Evolutionary conservation across 805 yeast species (phyloP), one percentile per base, ranked within the genome.

Genomic region (Starmerella vaccinii): DNA sequence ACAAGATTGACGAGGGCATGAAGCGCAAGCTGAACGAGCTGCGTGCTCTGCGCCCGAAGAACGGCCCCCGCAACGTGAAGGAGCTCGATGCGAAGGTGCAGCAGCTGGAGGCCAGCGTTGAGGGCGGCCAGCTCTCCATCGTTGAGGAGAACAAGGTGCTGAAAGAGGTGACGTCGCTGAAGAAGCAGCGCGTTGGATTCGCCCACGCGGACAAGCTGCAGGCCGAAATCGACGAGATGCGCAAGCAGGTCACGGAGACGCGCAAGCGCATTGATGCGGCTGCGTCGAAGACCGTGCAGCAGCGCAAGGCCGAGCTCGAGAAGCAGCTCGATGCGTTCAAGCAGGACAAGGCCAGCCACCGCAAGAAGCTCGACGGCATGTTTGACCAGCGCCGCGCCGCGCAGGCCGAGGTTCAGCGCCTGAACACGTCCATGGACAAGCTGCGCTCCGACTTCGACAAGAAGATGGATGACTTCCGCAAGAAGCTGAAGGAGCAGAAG

Each of bases 111-210:
- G 76, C 74, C 39, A 72, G 76, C 58, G 81, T 92, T 55, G 85
- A 84, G 50, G 69, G 83, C 46, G 97, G 97, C 56, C 69, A 75
- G 42, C 74, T 92, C 65, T 78, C 85, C 61, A 78, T 92, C 63
- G 97, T 88, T 49, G 95, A 90, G 57, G 99, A 92, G 76, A 82
- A 86, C 72, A 76, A 80, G 64, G 69, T 75, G 57, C 79, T 92
- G 59, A 84, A 84, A 71, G 97, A 90, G 71, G 84, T 87, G 75
- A 76, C 87, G 47, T 68, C 81, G 42, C 77, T 92, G 67, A 81
- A 90, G 69, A 87, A 85, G 70, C 71, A 84, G 64, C 79, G 81
- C 63, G 83, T 82, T 67, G 89, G 82, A 66, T 84, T 86, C 65
- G 78, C 78, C 46, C 73, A 76, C 44, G 73, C 89, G 59, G 88